Evolutionary conservation across 2,329 filamentous ascomycete species (phyloP), one percentile per base, ranked within the genome.

Genomic region (Aspergillus alliaceus): DNA sequence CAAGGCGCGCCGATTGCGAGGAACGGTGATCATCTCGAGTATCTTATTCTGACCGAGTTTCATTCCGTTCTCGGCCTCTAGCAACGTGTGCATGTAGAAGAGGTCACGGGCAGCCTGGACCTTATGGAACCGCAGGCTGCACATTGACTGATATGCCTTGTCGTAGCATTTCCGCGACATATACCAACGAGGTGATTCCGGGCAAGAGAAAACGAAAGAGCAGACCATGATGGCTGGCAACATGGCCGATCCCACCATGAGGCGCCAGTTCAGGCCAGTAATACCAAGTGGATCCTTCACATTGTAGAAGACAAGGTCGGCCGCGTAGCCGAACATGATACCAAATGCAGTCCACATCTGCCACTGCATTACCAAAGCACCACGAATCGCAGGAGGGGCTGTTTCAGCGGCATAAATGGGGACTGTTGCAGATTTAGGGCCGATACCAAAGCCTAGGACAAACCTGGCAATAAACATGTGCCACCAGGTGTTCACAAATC

Each of bases 281-380:
- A 89, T 83, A 11, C 44, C 44, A 3, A 77, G 76, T 3, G 78
- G 70, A 3, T 73, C 73, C 27, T 76, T 73, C 54, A 77, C 84
- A 53, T 82, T 74, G 67, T 83, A 87, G 67, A 89, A 86, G 7
- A 82, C 84, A 27, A 88, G 75, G 65, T 87, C 85, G 46, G 80
- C 84, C 6, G 80, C 81, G 67, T 82, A 88, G n/a, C 86, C 85
- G 15, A 76, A 74, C 80, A 81, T 77, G 58, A 81, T 80, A 15
- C 79, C 79, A 58, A 80, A 80, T 0, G 77, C 79, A 9, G 75
- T 78, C 75, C 76, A 82, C 75, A 80, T 80, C 74, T 93, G 88
- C 90, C 90, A 93, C 60, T 86, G 87, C 90, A 93, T 93, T 61
- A 93, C 89, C 20, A 95, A 79, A 9, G 88, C 89, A 63, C 89